phyloP scores from a whole-genome alignment of 2,329 filamentous ascomycete genomes.

The Zymoseptoria brevis region DNA sequence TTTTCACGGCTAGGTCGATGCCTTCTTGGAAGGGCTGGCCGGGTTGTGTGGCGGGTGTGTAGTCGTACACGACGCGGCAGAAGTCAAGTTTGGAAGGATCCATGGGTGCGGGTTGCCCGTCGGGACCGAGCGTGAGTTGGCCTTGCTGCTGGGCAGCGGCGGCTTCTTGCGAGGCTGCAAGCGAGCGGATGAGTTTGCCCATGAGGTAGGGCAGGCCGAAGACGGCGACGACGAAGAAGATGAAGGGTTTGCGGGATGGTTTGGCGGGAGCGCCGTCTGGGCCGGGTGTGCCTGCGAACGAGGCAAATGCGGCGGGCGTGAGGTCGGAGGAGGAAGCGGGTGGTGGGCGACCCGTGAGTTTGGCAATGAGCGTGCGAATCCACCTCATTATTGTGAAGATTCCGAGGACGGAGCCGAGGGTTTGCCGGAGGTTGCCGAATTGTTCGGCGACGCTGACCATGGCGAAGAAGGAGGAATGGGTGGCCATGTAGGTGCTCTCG shows the following conservation, averaged over 20 bases:
- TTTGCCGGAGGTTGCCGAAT: slow-evolving; percentile 86
- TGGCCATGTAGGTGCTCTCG: slow-evolving; percentile 99
- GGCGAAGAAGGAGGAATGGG: slow-evolving; percentile 95
- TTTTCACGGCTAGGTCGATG: slow-evolving; percentile 84
- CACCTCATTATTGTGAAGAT: slow-evolving; percentile 95
- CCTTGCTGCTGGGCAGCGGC: slow-evolving; percentile 58
- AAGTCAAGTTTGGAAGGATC: slow-evolving; percentile 93
- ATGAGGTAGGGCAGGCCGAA: slow-evolving; percentile 95
- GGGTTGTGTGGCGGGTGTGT: slow-evolving; percentile 63
- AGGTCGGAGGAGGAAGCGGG: slow-evolving; percentile 80
- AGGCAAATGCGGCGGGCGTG: slow-evolving; percentile 83
- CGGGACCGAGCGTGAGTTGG: slow-evolving; percentile 39
- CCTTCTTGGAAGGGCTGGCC: slow-evolving; percentile 45
- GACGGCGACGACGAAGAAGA: slow-evolving; percentile 90
- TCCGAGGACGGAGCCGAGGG: slow-evolving; percentile 83
- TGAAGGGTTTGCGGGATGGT: slow-evolving; percentile 87
- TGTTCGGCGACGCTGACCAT: slow-evolving; percentile 99
- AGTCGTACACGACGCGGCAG: slow-evolving; percentile 91
- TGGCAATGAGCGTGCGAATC: slow-evolving; percentile 84
- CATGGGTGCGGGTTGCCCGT: slow-evolving; percentile 45
- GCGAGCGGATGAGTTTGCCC: slow-evolving; percentile 83
- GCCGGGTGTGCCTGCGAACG: slow-evolving; percentile 61
- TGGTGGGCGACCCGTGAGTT: slow-evolving; percentile 81
- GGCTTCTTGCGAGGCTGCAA: slow-evolving; percentile 78
- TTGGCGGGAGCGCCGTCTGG: slow-evolving; percentile 61